phyloP scores from a whole-genome alignment of 441 rosid genomes.

The Kokia cookei region DNA sequence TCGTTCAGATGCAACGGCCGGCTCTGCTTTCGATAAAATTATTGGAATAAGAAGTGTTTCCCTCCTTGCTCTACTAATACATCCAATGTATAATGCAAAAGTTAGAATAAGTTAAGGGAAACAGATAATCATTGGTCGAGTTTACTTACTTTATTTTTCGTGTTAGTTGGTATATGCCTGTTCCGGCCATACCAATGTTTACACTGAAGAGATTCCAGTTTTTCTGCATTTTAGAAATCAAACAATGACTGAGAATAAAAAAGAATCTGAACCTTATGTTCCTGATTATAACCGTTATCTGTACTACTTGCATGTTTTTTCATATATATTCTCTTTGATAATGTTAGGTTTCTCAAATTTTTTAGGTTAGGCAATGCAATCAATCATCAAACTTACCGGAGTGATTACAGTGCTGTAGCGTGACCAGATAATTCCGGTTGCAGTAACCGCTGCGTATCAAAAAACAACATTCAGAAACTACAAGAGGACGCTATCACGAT shows the following conservation, averaged over 20 bases:
- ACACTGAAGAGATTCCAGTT: slow-evolving; percentile 96
- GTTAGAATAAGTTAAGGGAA: background rate
- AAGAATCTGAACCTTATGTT: background rate
- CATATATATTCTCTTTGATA: background rate
- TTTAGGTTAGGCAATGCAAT: background rate
- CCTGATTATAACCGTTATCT: background rate
- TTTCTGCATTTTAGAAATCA: slow-evolving; percentile 47
- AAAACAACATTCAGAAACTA: slow-evolving; percentile 9
- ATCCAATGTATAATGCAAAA: background rate
- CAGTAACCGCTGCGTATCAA: slow-evolving; percentile 64
- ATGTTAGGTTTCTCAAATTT: background rate
- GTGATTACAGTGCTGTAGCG: slow-evolving; percentile 91
- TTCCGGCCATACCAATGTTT: slow-evolving; percentile 79
- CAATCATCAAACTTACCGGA: slow-evolving; percentile 55
- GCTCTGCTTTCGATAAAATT: slow-evolving; percentile 29
- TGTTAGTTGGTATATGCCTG: slow-evolving; percentile 80
- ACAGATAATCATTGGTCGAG: background rate
- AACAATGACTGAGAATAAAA: background rate
- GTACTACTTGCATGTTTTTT: background rate
- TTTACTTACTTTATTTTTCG: slow-evolving; percentile 74
- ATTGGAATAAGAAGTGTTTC: background rate
- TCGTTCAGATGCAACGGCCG: slow-evolving; percentile 60
- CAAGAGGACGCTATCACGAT: background rate
- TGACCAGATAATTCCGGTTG: slow-evolving; percentile 88
- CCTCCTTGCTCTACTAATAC: background rate